Percentiles rank a stretch among this genome's conserved stretches.
phyloP scores from a whole-genome alignment of 1,139 yeast species.

The Geotrichum candidum region DNA sequence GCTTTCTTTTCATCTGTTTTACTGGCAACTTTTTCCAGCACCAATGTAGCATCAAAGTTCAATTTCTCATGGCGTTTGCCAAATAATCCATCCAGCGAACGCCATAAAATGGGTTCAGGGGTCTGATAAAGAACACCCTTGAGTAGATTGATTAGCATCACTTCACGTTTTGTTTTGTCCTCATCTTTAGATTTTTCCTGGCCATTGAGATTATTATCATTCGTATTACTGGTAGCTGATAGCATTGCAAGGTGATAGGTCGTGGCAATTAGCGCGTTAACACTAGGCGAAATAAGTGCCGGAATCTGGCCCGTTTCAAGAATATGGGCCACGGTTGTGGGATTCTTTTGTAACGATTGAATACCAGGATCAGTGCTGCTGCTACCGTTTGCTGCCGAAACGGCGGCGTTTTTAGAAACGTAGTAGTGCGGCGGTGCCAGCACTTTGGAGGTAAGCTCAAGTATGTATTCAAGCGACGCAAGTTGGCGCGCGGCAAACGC shows the following conservation, averaged over 20 bases:
- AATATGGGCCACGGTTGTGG: slow-evolving; percentile 16
- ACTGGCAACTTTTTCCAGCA: slow-evolving; percentile 1
- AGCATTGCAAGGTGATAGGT: slow-evolving; percentile 11
- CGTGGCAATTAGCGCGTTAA: slow-evolving; percentile 21
- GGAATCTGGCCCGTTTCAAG: slow-evolving; percentile 23
- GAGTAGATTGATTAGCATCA: slow-evolving; percentile 11
- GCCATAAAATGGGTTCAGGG: slow-evolving; percentile 24
- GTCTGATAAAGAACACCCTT: slow-evolving; percentile 21
- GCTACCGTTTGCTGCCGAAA: slow-evolving; percentile 2
- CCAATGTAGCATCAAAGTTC: slow-evolving; percentile 15
- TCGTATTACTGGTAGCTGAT: background rate
- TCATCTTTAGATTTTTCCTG: background rate
- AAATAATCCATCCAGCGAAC: slow-evolving; percentile 22
- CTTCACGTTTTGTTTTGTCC: slow-evolving; percentile 1
- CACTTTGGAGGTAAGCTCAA: slow-evolving; percentile 22
- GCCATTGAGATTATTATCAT: background rate
- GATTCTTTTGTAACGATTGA: background rate
- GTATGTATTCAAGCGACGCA: slow-evolving; percentile 14
- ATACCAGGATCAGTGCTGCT: background rate
- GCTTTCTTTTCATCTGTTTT: slow-evolving; percentile 3
- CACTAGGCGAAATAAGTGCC: slow-evolving; percentile 22
- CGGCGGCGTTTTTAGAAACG: slow-evolving; percentile 18
- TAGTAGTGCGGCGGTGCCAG: slow-evolving; percentile 22
- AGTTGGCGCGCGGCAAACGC: slow-evolving; percentile 19
- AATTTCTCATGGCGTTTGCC: slow-evolving; percentile 18